Base-by-base conservation (phyloP, 2,329 filamentous ascomycete genomes). In the Alternaria solani region DNA sequence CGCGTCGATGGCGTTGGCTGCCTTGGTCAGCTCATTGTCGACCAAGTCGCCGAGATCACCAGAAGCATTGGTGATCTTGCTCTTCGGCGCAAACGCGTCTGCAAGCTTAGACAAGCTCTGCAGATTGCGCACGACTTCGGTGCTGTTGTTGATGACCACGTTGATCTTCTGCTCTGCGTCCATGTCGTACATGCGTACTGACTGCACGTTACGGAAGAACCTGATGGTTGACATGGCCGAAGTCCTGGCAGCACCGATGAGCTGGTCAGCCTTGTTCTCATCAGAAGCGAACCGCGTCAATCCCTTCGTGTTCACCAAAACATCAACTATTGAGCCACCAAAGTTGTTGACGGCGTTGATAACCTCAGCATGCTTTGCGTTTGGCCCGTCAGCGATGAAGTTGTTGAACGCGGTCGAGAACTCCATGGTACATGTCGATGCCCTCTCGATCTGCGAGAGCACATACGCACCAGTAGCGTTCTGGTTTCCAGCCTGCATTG, bases 331-430 rank as follows among this genome's bases (percentile, higher is more conserved):
- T 4, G 95, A 92, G 20, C 94, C 92, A 1, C 95, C 86, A 79
- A 98, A 97, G 53, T 93, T 87, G 73, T 93, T 95, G 70, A 97
- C 91, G 0, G 93, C 92, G 76, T 93, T 93, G 79, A 98, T 98
- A 62, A 99, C 91, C 61, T 97, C 94, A 2, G 91, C 88, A 73
- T 97, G 93, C 9, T 89, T 89, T 75, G 92, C 93, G 78, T 94
- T 96, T 5, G 94, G 94, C 0, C 95, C 95, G 75, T 99, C 95
- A 7, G 94, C 95, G 71, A 99, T 96, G 79, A 96, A 98, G 80
- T 96, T 96, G 83, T 97, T 99, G 85, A 98, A 99, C 0, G 95
- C 90, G 0, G 94, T 98, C 1, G 94, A 95, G 79, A 99, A 99
- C 77, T 99, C 95, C 79, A 96, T 98, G 12, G 95, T 93, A 66